Evolutionary conservation across 179 eudicot genomes (phyloP), one percentile per base, ranked within the genome.

Genomic region (Corrigiola litoralis): DNA sequence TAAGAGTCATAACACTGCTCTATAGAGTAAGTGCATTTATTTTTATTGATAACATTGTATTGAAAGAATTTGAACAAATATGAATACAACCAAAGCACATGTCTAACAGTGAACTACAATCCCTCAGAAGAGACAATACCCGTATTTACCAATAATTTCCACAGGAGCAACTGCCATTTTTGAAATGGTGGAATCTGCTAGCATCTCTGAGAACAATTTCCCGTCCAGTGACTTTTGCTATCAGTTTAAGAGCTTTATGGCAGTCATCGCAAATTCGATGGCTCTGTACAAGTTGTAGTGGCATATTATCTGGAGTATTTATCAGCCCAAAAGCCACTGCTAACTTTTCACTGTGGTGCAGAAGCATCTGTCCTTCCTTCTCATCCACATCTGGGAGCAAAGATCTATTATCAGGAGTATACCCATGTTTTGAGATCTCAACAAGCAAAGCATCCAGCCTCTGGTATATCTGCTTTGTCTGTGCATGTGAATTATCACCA

Each of bases 361-460:
- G 44, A 25, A 61, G 54, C 82, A 79, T 69, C 16, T 64, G 32
- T 74, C 80, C 77, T 76, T 88, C 94, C 64, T 63, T 72, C 66
- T 86, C 89, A 68, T 86, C 95, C 53, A 90, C 97, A 80, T 90
- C 97, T 45, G 94, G 87, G 63, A 90, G 90, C 73, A 86, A 60
- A 54, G 72, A 69, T 64, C 48, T 79, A 42, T 68, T 72, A 45
- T 72, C 75, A 1, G 84, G 80, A 59, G 73, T 72, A 77, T 88
- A 86, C 18, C 90, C 94, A 51, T 67, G 78, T 64, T 76, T 79
- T 3, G 77, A 69, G 54, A 90, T 81, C 75, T 84, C 77, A 72
- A 58, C 25, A 70, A 81, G 77, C 47, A 90, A 45, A 60, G 66
- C 55, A 17, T 79, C 77, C 27, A 88, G 42, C 56, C 66, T 82